Base-by-base conservation (phyloP, 495 filamentous ascomycete genomes). In the Aspergillus diversus region DNA sequence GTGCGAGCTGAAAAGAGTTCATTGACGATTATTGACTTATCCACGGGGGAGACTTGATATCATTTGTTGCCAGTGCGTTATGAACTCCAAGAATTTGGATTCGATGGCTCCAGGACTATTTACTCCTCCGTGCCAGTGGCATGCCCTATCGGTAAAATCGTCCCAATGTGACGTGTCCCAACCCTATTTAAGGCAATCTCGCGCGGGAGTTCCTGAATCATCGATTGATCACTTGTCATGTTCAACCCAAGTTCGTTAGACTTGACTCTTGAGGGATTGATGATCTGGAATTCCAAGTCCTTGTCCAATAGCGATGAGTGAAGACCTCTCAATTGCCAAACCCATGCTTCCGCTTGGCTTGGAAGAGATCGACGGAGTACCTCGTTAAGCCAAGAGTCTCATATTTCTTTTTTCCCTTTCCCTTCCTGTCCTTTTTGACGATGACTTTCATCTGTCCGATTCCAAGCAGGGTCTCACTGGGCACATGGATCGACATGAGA, bases 401-500 rank as follows among this genome's bases (percentile, higher is more conserved):
- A 49, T 49, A 2, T 49, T 49, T 49, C 12, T 1, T 49, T 49
- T 49, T 27, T 27, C 21, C 21, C 39, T 43, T 43, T 2, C 15
- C 15, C 17, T 50, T 21, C 17, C 15, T 50, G 9, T 50, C 48
- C 17, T 27, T 27, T 27, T 27, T 27, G 21, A 27, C 21, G 21
- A 27, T 2, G 21, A 27, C 21, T 49, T 50, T 50, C 15, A 9
- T 21, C 47, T 50, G 15, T 50, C 21, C 34, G 17, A 17, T 31
- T 50, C 27, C 27, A 17, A 32, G 11, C 13, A 34, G 5, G 4
- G 1, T 33, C 13, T n/a, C 5, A n/a, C 27, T 33, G 7, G 39
- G 39, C 11, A 33, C 33, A 27, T 27, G 37, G 35, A 60, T 60
- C 49, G 46, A 53, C 48, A 43, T 53, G 58, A 60, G 58, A 33